Evolutionary conservation across 768 basidiomycete species (phyloP).

Genomic region (Russula sp.): DNA sequence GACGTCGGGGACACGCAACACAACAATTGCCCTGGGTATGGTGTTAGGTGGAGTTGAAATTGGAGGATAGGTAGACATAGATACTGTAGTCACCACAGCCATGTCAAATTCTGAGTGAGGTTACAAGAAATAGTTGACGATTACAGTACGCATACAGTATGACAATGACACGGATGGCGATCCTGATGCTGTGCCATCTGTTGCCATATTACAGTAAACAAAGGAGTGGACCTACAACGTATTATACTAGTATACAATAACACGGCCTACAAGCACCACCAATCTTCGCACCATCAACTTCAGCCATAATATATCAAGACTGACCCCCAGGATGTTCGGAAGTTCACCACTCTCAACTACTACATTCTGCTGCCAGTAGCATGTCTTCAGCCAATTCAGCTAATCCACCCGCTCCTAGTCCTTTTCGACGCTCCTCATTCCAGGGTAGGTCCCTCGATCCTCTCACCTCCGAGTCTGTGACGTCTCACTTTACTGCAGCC

Average conservation of each 20-base stretch:
- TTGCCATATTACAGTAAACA: too few species aligned
- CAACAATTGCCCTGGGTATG: too few species aligned
- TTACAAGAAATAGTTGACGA: too few species aligned
- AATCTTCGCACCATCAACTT: not conserved
- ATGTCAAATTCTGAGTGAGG: too few species aligned
- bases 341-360: not conserved
- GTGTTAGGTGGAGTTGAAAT: too few species aligned
- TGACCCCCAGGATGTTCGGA: not conserved
- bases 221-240: not conserved
- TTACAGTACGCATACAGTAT: too few species aligned
- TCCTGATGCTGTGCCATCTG: too few species aligned
- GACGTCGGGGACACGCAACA: too few species aligned
- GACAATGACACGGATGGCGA: too few species aligned
- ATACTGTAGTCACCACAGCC: too few species aligned
- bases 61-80: too few species aligned
- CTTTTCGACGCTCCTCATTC: not conserved
- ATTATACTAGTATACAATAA: not conserved
- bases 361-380: not conserved
- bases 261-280: not conserved
- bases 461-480: not conserved
- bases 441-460: not conserved
- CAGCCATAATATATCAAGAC: not conserved
- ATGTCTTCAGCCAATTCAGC: not conserved
- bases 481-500: not conserved
- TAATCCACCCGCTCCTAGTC: not conserved